Percentiles rank a stretch among this genome's conserved stretches.
These are phyloP conservation scores for Infundibulicybe gibba DNA, from an alignment of 768 basidiomycete genomes.

Conservation along the genomic window DNA sequence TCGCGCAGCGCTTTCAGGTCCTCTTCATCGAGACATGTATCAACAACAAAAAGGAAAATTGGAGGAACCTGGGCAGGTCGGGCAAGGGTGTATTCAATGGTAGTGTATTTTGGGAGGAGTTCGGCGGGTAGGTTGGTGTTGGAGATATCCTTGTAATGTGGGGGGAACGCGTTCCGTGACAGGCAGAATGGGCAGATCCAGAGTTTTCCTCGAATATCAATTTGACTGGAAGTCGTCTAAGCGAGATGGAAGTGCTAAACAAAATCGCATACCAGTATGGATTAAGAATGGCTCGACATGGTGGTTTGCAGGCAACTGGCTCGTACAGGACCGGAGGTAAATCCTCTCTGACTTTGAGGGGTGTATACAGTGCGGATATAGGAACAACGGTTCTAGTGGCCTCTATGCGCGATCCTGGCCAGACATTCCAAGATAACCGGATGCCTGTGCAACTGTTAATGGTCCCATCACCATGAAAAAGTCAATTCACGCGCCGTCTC, in stretches of 20 bases:
- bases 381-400: constrained; percentile 97
- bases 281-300: constrained; percentile 96
- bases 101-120: constrained; percentile 96
- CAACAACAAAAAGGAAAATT: constrained; percentile 95
- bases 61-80: constrained; percentile 91
- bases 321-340: constrained; percentile 96
- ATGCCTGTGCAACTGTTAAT: constrained; percentile 53
- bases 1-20: constrained; percentile 95
- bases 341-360: constrained; percentile 90
- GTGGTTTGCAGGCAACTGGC: constrained; percentile 97
- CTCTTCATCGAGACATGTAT: constrained; percentile 94
- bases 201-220: constrained; percentile 96
- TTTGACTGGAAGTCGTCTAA: constrained; percentile 62
- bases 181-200: constrained; percentile 99
- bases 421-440: constrained; percentile 97
- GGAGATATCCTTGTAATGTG: constrained; percentile 98
- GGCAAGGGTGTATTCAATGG: constrained; percentile 98
- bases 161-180: constrained; percentile 93
- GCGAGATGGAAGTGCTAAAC: constrained; percentile 1
- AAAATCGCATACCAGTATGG: constrained; percentile 79
- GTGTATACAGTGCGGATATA: constrained; percentile 96
- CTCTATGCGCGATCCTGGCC: constrained; percentile 97
- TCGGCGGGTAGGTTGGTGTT: constrained; percentile 96
- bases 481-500: constrained; percentile 65
- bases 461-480: background rate